These are phyloP conservation scores for Aureobasidium sp. DNA, from an alignment of 2,329 filamentous ascomycete species.

Conservation along the genomic window DNA sequence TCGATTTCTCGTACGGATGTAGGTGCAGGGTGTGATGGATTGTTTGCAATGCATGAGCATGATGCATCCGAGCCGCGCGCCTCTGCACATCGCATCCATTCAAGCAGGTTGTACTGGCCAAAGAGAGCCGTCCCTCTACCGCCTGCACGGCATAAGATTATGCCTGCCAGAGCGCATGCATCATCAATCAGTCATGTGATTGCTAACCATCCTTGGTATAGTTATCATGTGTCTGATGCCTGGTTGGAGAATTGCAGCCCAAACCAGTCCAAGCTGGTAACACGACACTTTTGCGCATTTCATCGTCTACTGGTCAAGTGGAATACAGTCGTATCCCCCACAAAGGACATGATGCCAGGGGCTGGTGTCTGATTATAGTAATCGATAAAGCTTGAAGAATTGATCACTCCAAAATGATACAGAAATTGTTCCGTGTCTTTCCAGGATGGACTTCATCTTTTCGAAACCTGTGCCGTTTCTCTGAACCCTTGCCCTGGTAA, in stretches of 20 bases:
- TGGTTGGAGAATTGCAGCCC: not conserved
- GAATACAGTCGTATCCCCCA: not conserved
- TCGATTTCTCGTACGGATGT: not conserved
- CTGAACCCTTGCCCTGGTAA: constrained; percentile 28
- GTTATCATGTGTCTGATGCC: not conserved
- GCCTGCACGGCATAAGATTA: not conserved
- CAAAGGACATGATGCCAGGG: not conserved
- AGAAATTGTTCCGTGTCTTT: constrained; percentile 78
- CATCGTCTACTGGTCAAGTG: not conserved
- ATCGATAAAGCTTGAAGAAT: not conserved
- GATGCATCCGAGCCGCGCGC: not conserved
- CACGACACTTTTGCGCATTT: not conserved
- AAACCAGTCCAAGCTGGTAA: not conserved
- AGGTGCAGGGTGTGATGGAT: not conserved
- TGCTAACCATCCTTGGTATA: not conserved
- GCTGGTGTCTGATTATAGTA: not conserved
- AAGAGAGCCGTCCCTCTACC: not conserved
- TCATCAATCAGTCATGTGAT: not conserved
- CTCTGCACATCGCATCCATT: not conserved
- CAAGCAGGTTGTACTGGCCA: not conserved
- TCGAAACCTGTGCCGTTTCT: constrained; percentile 39
- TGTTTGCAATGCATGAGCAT: not conserved
- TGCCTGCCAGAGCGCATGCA: not conserved
- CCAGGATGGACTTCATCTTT: constrained; percentile 76
- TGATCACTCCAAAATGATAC: constrained; percentile 54